Percentiles rank a stretch among this genome's conserved stretches.
These are phyloP conservation scores for Mallotus japonicus DNA, from an alignment of 441 rosid genomes.

Conservation along the genomic window DNA sequence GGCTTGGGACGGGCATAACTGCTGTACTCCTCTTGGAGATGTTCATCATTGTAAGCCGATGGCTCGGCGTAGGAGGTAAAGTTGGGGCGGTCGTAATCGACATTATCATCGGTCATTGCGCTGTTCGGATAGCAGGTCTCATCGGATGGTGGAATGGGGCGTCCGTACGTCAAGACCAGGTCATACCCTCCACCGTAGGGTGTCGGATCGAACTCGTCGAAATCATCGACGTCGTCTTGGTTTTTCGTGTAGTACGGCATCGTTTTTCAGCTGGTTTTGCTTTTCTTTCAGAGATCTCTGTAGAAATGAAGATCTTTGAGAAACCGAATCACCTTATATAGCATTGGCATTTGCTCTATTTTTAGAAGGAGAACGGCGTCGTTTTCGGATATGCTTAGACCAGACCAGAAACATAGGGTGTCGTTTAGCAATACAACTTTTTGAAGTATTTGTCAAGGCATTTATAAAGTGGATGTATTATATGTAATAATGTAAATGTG, in stretches of 20 bases:
- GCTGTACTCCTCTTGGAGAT: slow-evolving; percentile 59
- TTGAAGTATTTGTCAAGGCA: too few species aligned
- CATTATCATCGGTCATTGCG: slow-evolving; percentile 18
- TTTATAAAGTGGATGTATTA: too few species aligned
- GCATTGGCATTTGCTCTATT: too few species aligned
- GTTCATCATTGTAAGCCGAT: slow-evolving; percentile 59
- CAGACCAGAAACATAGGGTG: too few species aligned
- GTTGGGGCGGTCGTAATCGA: slow-evolving; percentile 58
- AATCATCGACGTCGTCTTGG: slow-evolving; percentile 54
- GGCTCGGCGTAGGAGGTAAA: slow-evolving; percentile 57
- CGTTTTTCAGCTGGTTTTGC: background rate
- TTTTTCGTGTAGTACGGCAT: slow-evolving; percentile 66
- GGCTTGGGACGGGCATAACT: slow-evolving; percentile 69
- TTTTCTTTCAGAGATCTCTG: background rate
- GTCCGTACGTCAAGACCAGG: slow-evolving; percentile 59
- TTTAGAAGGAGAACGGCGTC: too few species aligned
- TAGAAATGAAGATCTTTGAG: background rate
- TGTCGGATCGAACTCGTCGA: slow-evolving; percentile 80
- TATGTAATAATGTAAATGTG: too few species aligned
- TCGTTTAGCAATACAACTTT: too few species aligned
- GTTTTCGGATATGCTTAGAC: too few species aligned
- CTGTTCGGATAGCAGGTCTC: slow-evolving; percentile 53
- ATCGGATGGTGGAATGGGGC: slow-evolving; percentile 59
- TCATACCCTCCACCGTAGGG: slow-evolving; percentile 89
- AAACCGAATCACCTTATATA: too few species aligned